Evolutionary conservation across 192 early-diverging fungal genomes (phyloP).

Genomic region (Piromyces sp.): DNA sequence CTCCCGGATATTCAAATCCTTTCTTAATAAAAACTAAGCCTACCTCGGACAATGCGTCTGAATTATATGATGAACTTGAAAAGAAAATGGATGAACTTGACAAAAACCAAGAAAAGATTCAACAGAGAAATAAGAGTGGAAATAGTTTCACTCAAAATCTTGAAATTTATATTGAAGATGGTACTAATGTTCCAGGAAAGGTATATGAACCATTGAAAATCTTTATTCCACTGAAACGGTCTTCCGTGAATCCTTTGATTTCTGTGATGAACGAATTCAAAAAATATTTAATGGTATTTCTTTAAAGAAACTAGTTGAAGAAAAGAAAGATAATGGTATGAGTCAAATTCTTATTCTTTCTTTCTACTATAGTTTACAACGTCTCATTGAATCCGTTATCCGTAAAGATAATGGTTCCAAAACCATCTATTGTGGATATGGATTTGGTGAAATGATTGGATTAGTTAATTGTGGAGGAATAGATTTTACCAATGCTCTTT

Average conservation of each 20-base stretch:
- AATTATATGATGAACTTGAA: background rate
- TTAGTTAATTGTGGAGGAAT: background rate
- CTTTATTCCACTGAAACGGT: background rate
- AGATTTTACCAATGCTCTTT: background rate
- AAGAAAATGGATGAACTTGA: background rate
- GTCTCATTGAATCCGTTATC: background rate
- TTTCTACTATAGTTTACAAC: background rate
- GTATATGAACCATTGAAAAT: background rate
- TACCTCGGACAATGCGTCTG: background rate
- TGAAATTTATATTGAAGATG: background rate
- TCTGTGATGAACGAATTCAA: background rate
- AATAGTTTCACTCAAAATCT: background rate
- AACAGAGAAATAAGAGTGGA: background rate
- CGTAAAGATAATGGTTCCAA: background rate
- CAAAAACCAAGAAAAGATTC: background rate
- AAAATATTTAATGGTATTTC: background rate
- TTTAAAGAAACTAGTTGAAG: background rate
- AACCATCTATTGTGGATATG: background rate
- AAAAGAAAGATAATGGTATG: background rate
- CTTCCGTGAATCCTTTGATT: background rate
- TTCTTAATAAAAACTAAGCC: too few species aligned
- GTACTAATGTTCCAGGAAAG: background rate
- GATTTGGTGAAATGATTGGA: background rate
- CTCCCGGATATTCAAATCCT: too few species aligned
- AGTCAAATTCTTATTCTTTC: background rate